Base-by-base conservation (phyloP, 768 basidiomycete genomes). In the Rossbeevera mucosa region DNA sequence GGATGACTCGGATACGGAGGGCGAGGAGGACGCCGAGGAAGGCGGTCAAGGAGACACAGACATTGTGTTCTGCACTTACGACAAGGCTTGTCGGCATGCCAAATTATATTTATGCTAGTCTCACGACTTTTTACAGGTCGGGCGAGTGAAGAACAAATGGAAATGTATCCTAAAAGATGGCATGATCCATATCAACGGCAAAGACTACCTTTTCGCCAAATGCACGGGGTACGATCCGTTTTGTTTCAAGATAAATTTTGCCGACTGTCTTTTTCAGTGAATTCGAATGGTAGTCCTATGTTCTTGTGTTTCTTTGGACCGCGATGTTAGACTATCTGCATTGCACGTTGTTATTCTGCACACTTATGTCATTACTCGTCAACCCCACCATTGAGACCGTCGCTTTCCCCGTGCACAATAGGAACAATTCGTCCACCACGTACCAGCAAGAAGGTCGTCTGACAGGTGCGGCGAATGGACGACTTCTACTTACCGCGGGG, bases 81-180 rank as follows among this genome's bases (percentile, higher is more conserved):
- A 99, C 68, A 98, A 98, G 84, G 95, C 92, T 51, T 36, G 76
- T 56, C 46, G 11, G 18, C 20, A 28, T 51, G 22, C 22, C 47
- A 11, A 25, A 51, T n/a, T 56, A 29, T 41, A 28, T 48, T 28
- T 46, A 11, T 40, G 2, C 22, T 18, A 31, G 28, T 45, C 51
- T 58, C 16, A 54, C 46, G 16, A 24, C 33, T 33, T 21, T 5
- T 40, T 38, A 18, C 59, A 98, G 94, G 95, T 98, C 30, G 93
- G 94, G 41, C 81, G 96, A n/a, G 95, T 98, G 22, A 99, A 98
- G 74, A 98, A 96, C 75, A 99, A 98, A 75, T 99, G 96, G 96
- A 99, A 98, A 76, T 94, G 94, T 54, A 85, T 91, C 21, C 79
- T 99, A 47, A 96, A 96, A 72, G 96, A 98, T 59, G 96, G 96